Conservation (phyloP, 2,329 filamentous ascomycete genomes). For the Madurella fahalii region DNA sequence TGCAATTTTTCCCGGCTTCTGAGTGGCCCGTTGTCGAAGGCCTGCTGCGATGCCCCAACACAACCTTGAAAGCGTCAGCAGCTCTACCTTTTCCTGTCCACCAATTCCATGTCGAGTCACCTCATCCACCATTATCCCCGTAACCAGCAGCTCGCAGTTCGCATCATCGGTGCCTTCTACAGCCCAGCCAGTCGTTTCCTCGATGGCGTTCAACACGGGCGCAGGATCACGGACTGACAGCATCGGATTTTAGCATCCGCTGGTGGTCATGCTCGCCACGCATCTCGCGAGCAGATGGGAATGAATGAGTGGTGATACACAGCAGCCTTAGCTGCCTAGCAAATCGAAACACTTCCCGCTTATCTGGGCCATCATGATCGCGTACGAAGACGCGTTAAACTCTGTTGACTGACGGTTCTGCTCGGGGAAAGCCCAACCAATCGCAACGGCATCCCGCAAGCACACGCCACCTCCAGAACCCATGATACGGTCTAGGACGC, state of each 20-base stretch:
- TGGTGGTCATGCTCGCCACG: conserved; percentile 3
- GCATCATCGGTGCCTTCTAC: not conserved
- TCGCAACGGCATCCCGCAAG: not conserved
- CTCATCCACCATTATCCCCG: not conserved
- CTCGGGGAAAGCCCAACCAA: not conserved
- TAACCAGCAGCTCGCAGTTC: not conserved
- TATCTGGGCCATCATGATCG: not conserved
- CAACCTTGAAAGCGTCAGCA: not conserved
- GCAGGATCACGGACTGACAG: conserved; percentile 2
- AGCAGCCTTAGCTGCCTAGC: conserved; percentile 6
- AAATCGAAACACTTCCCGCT: not conserved
- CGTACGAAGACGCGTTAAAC: conserved; percentile 4
- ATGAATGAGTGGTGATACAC: conserved; percentile 2
- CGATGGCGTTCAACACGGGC: not conserved
- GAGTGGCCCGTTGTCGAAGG: not conserved
- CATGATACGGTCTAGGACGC: conserved; percentile 1
- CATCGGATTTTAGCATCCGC: not conserved
- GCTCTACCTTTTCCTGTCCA: not conserved
- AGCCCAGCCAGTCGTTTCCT: not conserved
- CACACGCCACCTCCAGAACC: not conserved
- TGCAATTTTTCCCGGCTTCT: not conserved
- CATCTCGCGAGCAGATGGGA: not conserved
- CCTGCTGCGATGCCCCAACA: no score
- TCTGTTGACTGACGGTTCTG: not conserved
- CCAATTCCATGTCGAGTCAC: not conserved